Evolutionary conservation across 495 filamentous ascomycete genomes (phyloP), one percentile per base, ranked within the genome.

Genomic region (Trichoderma reesei): DNA sequence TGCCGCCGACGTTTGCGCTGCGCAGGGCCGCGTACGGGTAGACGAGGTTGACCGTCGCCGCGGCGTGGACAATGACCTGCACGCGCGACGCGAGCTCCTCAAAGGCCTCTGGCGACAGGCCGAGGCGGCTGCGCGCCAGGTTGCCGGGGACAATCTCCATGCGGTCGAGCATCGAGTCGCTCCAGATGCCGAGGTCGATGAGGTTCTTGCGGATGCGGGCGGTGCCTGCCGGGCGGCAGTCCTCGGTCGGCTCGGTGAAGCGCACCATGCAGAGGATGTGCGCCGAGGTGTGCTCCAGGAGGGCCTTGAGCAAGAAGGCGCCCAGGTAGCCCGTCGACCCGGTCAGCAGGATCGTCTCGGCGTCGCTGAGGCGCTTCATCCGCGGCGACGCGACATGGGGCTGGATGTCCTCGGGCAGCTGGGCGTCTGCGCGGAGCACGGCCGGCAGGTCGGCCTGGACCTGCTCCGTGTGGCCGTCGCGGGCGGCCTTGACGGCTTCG

Each of bases 231-330:
- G 82, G 72, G 33, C 78, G 72, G 67, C 85, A 79, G 26, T 84
- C 79, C 11, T 78, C 76, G 11, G 78, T 71, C 0, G 84, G 81
- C 37, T 87, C 83, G 20, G 67, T 82, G 68, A 87, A 86, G 41
- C 86, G 83, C 4, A 89, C 85, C 13, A 88, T 74, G 71, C 86
- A 88, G 34, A 89, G 76, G 51, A 89, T 85, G n/a, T 78, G 75
- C 8, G 86, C 85, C 5, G 81, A 80, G 2, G 85, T 88, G 60
- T 67, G 80, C 65, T 82, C 70, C 3, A 79, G 61, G 16, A 79
- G 68, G n/a, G 73, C 68, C 42, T 63, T 66, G 5, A 79, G 69
- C 5, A 79, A 64, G 67, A 78, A 79, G 18, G 70, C 77, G 18
- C 75, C 75, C 10, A 79, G 60, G 54, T 74, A 78, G 9, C 75